Evolutionary conservation across 2,329 filamentous ascomycete species (phyloP), one percentile per base, ranked within the genome.

Genomic region (Penicillium hordei): DNA sequence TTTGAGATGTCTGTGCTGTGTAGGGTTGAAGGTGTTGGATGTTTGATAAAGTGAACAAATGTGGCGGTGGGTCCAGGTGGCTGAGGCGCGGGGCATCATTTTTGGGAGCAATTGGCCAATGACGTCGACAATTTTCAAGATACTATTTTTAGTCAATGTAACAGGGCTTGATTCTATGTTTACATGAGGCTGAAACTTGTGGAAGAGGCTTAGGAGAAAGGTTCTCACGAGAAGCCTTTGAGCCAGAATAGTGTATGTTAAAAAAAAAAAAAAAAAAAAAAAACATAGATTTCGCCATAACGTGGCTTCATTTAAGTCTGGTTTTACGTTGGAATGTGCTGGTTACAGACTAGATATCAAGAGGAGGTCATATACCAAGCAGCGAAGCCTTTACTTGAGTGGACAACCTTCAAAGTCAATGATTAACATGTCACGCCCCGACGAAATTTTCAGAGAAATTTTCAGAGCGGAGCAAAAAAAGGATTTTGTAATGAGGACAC

Each of bases 101-200:
- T 55, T 39, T 42, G 48, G 31, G 25, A 55, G 15, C 12, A 29
- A 57, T 53, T 42, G 40, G 42, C 55, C 55, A 48, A 57, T 57
- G 25, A 42, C 40, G 34, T 53, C 36, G 33, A 7, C 12, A 27
- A 48, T 33, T 1, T 45, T 21, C 19, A 8, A 17, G 49, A 31
- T 57, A 50, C 49, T 57, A 42, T 57, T 57, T 57, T 53, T 55
- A 55, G 46, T 31, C 31, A 25, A 27, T n/a, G n/a, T 15, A 15
- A 29, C 31, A 38, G 31, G 15, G 27, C 27, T n/a, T 33, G 3
- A 7, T n/a, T 39, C 12, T 42, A 5, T 52, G 29, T 34, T 34
- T 6, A 45, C 7, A n/a, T 45, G 29, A 44, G 39, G 39, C 39
- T 44, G 21, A 34, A 34, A n/a, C 17, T 13, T 27, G 4, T 15